phyloP scores from a whole-genome alignment of 768 basidiomycete genomes.

The Boletus sp. region DNA sequence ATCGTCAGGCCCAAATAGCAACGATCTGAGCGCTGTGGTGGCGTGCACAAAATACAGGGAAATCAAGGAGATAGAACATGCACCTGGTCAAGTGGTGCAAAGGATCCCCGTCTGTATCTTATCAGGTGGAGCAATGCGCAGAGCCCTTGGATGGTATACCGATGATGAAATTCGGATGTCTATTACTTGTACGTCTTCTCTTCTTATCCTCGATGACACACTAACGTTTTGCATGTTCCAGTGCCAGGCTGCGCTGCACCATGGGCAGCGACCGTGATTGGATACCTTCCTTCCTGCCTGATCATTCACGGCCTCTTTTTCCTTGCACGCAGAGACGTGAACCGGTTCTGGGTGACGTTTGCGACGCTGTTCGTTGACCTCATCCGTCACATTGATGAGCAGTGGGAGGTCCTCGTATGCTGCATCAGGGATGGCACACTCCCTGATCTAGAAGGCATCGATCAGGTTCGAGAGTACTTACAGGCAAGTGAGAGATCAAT shows the following conservation, averaged over 20 bases:
- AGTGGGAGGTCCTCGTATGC: constrained; percentile 17
- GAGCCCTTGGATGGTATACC: constrained; percentile 5
- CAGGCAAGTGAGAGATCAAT: constrained; percentile 1
- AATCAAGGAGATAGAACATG: constrained; percentile 7
- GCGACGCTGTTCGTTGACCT: constrained; percentile 11
- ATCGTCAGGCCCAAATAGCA: background rate
- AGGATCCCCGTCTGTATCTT: constrained; percentile 8
- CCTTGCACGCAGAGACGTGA: constrained; percentile 6
- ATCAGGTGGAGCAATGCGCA: background rate
- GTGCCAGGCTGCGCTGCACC: constrained; percentile 14
- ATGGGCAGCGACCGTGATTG: constrained; percentile 15
- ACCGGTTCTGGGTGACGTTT: background rate
- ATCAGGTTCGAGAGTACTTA: constrained; percentile 12
- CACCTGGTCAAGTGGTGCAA: background rate
- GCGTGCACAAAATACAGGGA: background rate
- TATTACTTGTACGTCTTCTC: background rate
- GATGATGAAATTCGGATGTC: constrained; percentile 12
- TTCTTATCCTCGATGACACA: background rate
- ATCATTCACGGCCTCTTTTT: constrained; percentile 24
- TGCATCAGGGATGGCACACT: constrained; percentile 15
- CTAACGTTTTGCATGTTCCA: background rate
- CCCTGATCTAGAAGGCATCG: constrained; percentile 14
- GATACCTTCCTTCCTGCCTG: constrained; percentile 15
- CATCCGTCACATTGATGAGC: constrained; percentile 14
- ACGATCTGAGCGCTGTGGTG: background rate